Conservation (phyloP, 768 basidiomycete species). For the Coprinopsis strossmayeri region DNA sequence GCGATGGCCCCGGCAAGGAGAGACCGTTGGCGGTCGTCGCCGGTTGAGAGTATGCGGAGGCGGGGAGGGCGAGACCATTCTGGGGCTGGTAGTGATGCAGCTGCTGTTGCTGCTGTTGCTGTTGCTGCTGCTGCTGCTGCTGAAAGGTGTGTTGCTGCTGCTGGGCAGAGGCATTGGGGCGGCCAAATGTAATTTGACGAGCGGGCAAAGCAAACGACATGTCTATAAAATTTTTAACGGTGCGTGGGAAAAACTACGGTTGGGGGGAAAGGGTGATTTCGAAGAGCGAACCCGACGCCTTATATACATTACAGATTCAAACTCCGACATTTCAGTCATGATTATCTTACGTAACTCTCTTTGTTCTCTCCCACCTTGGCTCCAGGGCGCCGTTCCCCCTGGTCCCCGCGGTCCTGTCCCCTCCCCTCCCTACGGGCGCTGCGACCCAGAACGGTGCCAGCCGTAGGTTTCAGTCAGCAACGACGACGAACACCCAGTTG, state of each 20-base stretch:
- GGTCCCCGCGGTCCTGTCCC: conserved; percentile 9
- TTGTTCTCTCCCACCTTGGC: conserved; percentile 25
- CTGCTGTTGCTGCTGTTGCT: conserved; percentile 42
- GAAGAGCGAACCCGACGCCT: conserved; percentile 23
- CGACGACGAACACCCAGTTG: no score
- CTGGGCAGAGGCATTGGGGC: conserved; percentile 42
- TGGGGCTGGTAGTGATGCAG: conserved; percentile 32
- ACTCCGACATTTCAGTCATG: conserved; percentile 38
- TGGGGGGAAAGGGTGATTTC: conserved; percentile 26
- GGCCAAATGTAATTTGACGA: conserved; percentile 73
- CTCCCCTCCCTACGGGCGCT: not conserved
- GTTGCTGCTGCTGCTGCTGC: conserved; percentile 25
- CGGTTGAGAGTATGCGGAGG: conserved; percentile 38
- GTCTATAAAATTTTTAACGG: conserved; percentile 24
- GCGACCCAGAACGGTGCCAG: not conserved
- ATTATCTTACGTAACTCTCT: conserved; percentile 36
- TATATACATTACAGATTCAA: conserved; percentile 42
- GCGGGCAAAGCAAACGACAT: conserved; percentile 69
- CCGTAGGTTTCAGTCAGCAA: not conserved
- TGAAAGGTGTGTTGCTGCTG: conserved; percentile 34
- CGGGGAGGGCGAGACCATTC: conserved; percentile 51
- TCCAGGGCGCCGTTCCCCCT: conserved; percentile 10
- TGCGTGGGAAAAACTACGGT: conserved; percentile 38
- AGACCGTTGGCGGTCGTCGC: conserved; percentile 30
- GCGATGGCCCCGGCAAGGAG: conserved; percentile 47